These are phyloP conservation scores for Symbiodinium natans DNA, from an alignment of 73 alveolate species.

Conservation along the genomic window DNA sequence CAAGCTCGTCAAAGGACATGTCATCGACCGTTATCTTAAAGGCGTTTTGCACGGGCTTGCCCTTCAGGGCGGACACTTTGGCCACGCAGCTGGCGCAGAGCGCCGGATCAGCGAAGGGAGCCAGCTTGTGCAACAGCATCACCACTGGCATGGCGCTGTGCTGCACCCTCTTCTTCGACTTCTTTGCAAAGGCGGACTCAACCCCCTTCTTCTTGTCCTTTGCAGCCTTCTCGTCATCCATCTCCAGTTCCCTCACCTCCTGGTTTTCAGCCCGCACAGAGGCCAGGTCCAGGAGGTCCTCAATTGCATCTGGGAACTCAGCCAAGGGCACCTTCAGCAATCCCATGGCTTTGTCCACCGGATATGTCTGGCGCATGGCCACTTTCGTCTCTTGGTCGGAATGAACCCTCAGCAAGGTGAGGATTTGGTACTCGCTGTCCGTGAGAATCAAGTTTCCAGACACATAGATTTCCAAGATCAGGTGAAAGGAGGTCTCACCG, in stretches of 20 bases:
- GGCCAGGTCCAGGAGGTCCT: slow-evolving; percentile 34
- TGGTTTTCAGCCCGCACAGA: slow-evolving; percentile 57
- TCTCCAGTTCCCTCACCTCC: slow-evolving; percentile 48
- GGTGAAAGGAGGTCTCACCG: slow-evolving; percentile 95
- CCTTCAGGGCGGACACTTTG: slow-evolving; percentile 14
- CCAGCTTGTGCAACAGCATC: slow-evolving; percentile 60
- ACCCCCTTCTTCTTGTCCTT: slow-evolving; percentile 70
- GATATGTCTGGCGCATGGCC: slow-evolving; percentile 95
- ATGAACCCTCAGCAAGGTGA: slow-evolving; percentile 95
- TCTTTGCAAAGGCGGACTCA: slow-evolving; percentile 71
- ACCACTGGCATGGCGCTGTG: slow-evolving; percentile 68
- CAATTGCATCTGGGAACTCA: slow-evolving; percentile 30
- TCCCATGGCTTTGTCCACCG: slow-evolving; percentile 95
- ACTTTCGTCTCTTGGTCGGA: slow-evolving; percentile 95
- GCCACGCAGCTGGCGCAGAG: slow-evolving; percentile 82
- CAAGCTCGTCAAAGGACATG: slow-evolving; percentile 76
- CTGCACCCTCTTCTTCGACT: slow-evolving; percentile 62
- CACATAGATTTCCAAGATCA: slow-evolving; percentile 96
- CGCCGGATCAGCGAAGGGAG: slow-evolving; percentile 84
- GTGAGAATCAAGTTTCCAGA: slow-evolving; percentile 96
- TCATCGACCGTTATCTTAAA: slow-evolving; percentile 34
- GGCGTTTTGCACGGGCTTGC: slow-evolving; percentile 38
- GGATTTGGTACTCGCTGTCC: slow-evolving; percentile 95
- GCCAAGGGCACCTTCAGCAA: slow-evolving; percentile 52
- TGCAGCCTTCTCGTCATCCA: slow-evolving; percentile 51